Evolutionary conservation across 495 filamentous ascomycete species (phyloP).

Genomic region (Antarctomyces pellizariae): DNA sequence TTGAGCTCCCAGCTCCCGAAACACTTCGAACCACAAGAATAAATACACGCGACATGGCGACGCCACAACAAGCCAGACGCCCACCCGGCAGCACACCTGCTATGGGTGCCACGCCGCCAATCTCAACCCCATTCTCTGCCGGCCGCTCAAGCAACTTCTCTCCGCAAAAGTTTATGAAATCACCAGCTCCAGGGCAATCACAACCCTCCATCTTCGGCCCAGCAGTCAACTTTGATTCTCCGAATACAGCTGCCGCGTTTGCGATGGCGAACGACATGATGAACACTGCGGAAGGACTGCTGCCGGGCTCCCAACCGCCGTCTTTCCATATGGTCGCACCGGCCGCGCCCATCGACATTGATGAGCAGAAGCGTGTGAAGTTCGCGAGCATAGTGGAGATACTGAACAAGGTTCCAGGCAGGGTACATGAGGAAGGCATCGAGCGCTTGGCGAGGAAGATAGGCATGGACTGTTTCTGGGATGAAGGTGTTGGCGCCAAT

Average conservation of each 20-base stretch:
- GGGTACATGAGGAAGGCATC: constrained; percentile 62
- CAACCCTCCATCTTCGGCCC: constrained; percentile 9
- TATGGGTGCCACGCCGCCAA: constrained; percentile 26
- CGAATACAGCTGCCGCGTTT: constrained; percentile 24
- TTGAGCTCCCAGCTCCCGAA: too few species aligned
- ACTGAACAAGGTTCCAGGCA: constrained; percentile 16
- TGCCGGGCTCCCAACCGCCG: constrained; percentile 4
- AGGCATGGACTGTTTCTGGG: constrained; percentile 51
- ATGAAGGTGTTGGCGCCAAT: constrained; percentile 23
- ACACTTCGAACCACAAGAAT: too few species aligned
- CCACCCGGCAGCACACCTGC: constrained; percentile 14
- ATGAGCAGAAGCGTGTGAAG: neutral
- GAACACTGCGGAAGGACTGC: constrained; percentile 17
- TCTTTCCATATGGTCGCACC: neutral
- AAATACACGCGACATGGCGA: constrained; percentile 27
- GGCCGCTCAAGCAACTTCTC: constrained; percentile 24
- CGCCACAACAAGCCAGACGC: constrained; percentile 23
- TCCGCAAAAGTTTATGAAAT: constrained; percentile 26
- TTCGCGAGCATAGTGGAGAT: constrained; percentile 5
- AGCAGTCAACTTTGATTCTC: constrained; percentile 27
- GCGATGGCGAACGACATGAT: constrained; percentile 30
- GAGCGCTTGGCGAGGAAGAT: constrained; percentile 49
- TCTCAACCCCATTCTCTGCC: constrained; percentile 29
- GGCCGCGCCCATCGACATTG: neutral
- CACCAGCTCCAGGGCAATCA: constrained; percentile 21